phyloP scores from a whole-genome alignment of 257 asterid species.

The Coffea eugenioides region DNA sequence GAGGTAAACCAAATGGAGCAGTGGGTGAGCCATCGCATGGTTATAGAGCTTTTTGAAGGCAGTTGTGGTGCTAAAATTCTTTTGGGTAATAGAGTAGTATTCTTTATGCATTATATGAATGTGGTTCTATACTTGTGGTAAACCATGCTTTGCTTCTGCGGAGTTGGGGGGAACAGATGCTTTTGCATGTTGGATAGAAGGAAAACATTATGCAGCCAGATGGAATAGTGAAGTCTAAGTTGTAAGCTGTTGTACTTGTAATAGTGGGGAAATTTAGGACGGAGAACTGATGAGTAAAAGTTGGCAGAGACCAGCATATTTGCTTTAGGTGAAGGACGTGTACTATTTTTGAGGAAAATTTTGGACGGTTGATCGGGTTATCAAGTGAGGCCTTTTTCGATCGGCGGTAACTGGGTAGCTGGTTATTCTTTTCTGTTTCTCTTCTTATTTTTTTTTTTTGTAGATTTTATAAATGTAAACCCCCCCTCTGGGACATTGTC shows the following conservation, averaged over 20 bases:
- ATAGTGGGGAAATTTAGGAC: background rate
- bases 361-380: background rate
- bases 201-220: background rate
- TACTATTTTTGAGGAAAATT: background rate
- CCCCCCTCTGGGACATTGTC: background rate
- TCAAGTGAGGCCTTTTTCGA: background rate
- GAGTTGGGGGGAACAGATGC: background rate
- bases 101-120: background rate
- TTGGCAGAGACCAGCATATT: background rate
- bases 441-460: too few relatives aligned
- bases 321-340: background rate
- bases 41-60: conserved; percentile 30
- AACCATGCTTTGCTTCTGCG: background rate
- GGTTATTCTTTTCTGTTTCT: background rate
- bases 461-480: too few relatives aligned
- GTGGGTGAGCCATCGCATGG: conserved; percentile 48
- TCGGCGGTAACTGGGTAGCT: background rate
- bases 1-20: conserved; percentile 29
- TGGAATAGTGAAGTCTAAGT: background rate
- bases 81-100: background rate
- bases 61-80: background rate
- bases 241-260: background rate
- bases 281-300: background rate
- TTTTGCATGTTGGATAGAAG: background rate
- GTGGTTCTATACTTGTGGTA: background rate